phyloP scores from a whole-genome alignment of 768 basidiomycete species.

The Coprinopsis marcescibilis region DNA sequence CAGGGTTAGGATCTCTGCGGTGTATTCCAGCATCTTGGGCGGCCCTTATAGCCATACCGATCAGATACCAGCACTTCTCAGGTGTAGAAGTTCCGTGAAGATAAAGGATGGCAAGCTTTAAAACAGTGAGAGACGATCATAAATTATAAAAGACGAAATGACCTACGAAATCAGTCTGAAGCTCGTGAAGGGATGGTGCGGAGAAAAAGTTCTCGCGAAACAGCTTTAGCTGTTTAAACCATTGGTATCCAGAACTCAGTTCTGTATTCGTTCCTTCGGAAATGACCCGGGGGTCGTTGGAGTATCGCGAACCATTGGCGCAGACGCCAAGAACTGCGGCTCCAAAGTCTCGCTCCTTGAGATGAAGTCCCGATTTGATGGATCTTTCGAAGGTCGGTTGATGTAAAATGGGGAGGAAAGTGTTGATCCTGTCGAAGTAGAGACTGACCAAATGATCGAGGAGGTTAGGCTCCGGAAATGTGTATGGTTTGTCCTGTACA shows the following conservation, averaged over 20 bases:
- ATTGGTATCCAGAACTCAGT: constrained; percentile 48
- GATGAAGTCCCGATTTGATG: constrained; percentile 40
- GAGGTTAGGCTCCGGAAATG: constrained; percentile 44
- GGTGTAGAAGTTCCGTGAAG: constrained; percentile 44
- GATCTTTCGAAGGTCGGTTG: constrained; percentile 52
- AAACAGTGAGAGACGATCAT: background rate
- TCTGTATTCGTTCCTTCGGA: constrained; percentile 24
- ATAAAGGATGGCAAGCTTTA: constrained; percentile 38
- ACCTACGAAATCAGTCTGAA: constrained; percentile 54
- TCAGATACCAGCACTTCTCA: constrained; percentile 52
- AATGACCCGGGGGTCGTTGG: constrained; percentile 46
- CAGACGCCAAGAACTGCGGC: constrained; percentile 56
- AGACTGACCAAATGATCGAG: constrained; percentile 41
- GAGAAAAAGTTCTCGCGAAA: constrained; percentile 49
- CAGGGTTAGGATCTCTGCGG: constrained; percentile 23
- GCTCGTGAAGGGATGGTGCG: constrained; percentile 57
- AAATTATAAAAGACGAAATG: background rate
- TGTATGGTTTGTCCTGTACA: constrained; percentile 18
- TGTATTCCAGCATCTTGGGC: constrained; percentile 72
- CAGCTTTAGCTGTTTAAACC: constrained; percentile 51
- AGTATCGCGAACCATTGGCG: constrained; percentile 50
- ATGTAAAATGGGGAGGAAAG: constrained; percentile 56
- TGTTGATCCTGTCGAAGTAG: constrained; percentile 51
- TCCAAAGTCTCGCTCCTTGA: constrained; percentile 42
- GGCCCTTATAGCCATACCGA: constrained; percentile 57